These are phyloP conservation scores for Asterophora lycoperdoides DNA, from an alignment of 768 basidiomycete species.

Conservation along the genomic window DNA sequence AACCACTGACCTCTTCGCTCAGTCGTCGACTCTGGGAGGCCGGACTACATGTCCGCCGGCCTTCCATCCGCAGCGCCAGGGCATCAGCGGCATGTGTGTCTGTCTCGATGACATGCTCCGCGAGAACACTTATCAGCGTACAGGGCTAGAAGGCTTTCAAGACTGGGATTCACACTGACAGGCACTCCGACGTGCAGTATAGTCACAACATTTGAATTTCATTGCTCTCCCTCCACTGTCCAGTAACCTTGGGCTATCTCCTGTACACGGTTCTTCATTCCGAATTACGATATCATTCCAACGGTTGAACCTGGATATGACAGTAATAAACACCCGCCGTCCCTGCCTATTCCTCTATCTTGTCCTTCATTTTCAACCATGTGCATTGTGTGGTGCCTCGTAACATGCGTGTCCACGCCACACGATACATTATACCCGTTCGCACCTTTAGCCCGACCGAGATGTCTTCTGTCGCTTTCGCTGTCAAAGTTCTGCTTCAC, in stretches of 20 bases:
- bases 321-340: not conserved
- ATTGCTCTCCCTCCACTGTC: too few species aligned
- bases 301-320: not conserved
- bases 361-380: not conserved
- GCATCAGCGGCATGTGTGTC: constrained; percentile 1
- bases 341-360: not conserved
- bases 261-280: not conserved
- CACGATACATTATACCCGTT: not conserved
- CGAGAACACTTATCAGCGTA: not conserved
- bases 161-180: not conserved
- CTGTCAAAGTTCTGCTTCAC: constrained; percentile 6
- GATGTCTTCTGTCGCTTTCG: constrained; percentile 9
- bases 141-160: not conserved
- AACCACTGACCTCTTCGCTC: too few species aligned
- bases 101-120: not conserved
- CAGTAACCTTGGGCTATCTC: not conserved
- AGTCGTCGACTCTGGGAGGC: not conserved
- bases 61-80: constrained; percentile 12
- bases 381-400: not conserved
- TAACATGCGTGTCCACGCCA: not conserved
- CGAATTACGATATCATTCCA: not conserved
- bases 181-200: not conserved
- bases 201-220: too few species aligned
- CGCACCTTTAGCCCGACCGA: not conserved
- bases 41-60: not conserved